phyloP scores from a whole-genome alignment of 768 basidiomycete genomes.

The Amyloporia xantha region DNA sequence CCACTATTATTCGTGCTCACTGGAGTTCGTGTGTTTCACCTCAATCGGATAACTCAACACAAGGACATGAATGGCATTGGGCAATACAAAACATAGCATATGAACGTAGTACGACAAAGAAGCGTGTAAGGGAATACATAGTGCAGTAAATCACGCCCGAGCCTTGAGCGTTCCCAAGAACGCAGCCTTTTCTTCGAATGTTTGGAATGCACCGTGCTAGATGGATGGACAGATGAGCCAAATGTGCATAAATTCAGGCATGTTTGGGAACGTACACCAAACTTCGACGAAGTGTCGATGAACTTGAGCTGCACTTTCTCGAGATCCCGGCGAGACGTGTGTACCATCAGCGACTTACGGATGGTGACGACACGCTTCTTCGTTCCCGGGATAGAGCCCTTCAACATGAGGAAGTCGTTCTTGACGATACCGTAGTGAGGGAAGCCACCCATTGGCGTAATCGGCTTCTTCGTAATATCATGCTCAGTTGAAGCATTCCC shows the following conservation, averaged over 20 bases:
- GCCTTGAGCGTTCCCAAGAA: slow-evolving; percentile 92
- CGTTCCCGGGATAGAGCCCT: slow-evolving; percentile 92
- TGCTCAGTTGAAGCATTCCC: slow-evolving; percentile 89
- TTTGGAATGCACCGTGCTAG: slow-evolving; percentile 96
- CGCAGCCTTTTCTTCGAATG: slow-evolving; percentile 90
- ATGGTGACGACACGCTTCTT: slow-evolving; percentile 98
- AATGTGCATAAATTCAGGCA: no score
- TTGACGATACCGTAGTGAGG: slow-evolving; percentile 98
- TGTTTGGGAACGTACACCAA: slow-evolving; percentile 89
- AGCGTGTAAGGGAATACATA: slow-evolving; percentile 31
- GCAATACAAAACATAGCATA: slow-evolving; percentile 34
- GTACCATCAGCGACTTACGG: slow-evolving; percentile 94
- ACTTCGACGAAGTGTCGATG: slow-evolving; percentile 97
- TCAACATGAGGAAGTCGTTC: slow-evolving; percentile 97
- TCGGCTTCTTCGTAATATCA: slow-evolving; percentile 88
- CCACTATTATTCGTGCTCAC: no score
- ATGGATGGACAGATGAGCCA: background rate
- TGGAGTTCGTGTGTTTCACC: no score
- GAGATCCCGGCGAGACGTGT: slow-evolving; percentile 91
- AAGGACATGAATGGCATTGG: slow-evolving; percentile 20
- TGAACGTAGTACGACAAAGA: slow-evolving; percentile 30
- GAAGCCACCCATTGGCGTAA: slow-evolving; percentile 99
- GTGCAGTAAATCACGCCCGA: slow-evolving; percentile 48
- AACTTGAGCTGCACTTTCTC: slow-evolving; percentile 99
- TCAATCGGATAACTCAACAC: slow-evolving; percentile 2